Conservation (phyloP, 306 rosid genomes). For the Corylus avellana region DNA sequence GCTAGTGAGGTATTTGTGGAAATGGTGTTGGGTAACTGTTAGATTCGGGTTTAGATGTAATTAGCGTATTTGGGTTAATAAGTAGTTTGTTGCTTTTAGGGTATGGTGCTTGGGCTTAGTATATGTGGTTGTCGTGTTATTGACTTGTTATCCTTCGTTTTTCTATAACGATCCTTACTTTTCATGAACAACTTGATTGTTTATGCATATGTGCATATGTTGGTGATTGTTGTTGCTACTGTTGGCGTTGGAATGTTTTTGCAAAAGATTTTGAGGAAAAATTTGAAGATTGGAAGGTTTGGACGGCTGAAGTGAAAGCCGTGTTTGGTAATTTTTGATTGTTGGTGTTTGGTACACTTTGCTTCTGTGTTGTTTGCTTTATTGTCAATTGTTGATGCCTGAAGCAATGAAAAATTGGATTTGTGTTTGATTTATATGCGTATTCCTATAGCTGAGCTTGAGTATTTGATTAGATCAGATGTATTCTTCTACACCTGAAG, state of each 20-base stretch:
- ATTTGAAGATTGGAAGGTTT: background rate
- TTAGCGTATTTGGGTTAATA: slow-evolving; percentile 10
- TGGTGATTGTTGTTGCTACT: background rate
- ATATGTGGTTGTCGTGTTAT: slow-evolving; percentile 22
- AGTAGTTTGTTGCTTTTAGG: slow-evolving; percentile 3
- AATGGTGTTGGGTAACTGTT: slow-evolving; percentile 10
- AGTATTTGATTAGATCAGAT: no score
- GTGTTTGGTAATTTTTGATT: background rate
- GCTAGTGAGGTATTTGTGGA: slow-evolving; percentile 24
- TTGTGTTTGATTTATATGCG: no score
- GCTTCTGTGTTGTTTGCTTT: background rate
- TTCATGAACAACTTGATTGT: background rate
- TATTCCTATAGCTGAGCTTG: no score
- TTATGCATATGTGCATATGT: background rate
- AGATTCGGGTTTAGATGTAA: slow-evolving; percentile 18
- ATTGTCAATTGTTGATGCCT: background rate
- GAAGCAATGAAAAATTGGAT: background rate
- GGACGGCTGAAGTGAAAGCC: background rate
- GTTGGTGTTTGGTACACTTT: background rate
- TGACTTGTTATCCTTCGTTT: background rate
- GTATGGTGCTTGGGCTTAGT: slow-evolving; percentile 7
- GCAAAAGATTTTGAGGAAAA: background rate
- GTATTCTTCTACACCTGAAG: no score
- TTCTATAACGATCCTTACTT: background rate
- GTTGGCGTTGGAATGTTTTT: background rate